Conservation (phyloP, 2,329 filamentous ascomycete species). For the Fusarium acutatum region DNA sequence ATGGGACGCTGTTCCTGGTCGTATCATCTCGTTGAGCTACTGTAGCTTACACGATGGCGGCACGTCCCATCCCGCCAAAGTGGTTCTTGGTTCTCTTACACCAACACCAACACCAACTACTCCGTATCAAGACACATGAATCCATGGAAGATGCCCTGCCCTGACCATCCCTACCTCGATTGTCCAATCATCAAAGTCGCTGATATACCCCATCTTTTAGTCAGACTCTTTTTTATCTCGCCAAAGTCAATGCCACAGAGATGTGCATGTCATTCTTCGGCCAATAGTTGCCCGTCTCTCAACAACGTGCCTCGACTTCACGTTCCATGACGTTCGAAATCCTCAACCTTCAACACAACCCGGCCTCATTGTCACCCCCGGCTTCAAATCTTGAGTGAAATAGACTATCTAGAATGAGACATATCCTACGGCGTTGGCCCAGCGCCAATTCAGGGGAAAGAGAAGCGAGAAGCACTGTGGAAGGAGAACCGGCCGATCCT, state of each 20-base stretch:
- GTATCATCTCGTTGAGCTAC: neutral
- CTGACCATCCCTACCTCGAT: constrained; percentile 20
- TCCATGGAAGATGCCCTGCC: neutral
- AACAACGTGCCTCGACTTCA: constrained; percentile 40
- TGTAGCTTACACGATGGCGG: constrained; percentile 11
- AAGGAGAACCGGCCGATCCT: constrained; percentile 10
- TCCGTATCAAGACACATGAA: neutral
- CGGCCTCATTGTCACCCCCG: neutral
- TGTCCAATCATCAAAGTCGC: constrained; percentile 26
- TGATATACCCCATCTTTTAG: constrained; percentile 40
- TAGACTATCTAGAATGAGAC: constrained; percentile 19
- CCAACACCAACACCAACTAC: neutral
- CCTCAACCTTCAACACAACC: constrained; percentile 19
- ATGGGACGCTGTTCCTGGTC: neutral
- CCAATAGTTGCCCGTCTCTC: constrained; percentile 33
- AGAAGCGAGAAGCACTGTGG: constrained; percentile 8
- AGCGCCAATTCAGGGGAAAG: constrained; percentile 29
- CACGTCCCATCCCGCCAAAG: constrained; percentile 36
- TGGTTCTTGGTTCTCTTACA: constrained; percentile 1
- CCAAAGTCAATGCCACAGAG: constrained; percentile 25
- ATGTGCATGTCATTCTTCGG: constrained; percentile 23
- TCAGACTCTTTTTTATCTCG: constrained; percentile 29
- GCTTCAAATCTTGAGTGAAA: constrained; percentile 1
- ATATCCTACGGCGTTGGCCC: constrained; percentile 3
- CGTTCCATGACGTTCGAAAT: constrained; percentile 21